Percentiles rank a stretch among this genome's conserved stretches.
Conservation (phyloP, 2,329 filamentous ascomycete species). For the Ceratocystis cubensis region DNA sequence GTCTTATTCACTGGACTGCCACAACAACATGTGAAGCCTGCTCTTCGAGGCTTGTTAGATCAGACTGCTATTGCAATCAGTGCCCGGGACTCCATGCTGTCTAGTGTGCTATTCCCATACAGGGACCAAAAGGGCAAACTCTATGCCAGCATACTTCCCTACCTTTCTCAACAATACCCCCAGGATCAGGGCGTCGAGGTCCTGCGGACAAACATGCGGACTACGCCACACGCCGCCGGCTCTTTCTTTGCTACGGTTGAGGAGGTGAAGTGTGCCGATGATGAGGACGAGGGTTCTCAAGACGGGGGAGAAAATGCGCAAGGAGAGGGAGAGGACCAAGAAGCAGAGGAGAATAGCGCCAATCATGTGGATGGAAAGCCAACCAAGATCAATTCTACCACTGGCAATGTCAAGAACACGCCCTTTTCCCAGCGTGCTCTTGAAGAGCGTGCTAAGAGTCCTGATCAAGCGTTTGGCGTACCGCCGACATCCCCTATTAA, state of each 20-base stretch:
- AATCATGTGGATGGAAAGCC: constrained; percentile 1
- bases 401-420: constrained; percentile 9
- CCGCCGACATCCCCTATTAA: constrained; percentile 28
- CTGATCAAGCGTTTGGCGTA: constrained; percentile 15
- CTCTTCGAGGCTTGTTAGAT: constrained; percentile 63
- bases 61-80: constrained; percentile 63
- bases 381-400: constrained; percentile 19
- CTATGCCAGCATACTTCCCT: constrained; percentile 65
- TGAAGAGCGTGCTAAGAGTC: constrained; percentile 14
- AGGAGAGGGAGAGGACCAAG: constrained; percentile 26
- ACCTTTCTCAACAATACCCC: constrained; percentile 55
- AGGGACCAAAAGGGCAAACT: constrained; percentile 49
- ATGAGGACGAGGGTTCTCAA: constrained; percentile 24
- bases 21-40: constrained; percentile 54
- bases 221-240: constrained; percentile 26
- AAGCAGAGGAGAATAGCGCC: neutral
- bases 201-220: constrained; percentile 47
- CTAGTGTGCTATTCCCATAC: constrained; percentile 70
- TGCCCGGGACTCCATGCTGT: constrained; percentile 60
- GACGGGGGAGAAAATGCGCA: constrained; percentile 31
- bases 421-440: constrained; percentile 12
- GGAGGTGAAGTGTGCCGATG: constrained; percentile 18
- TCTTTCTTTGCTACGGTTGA: constrained; percentile 25
- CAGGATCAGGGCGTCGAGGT: constrained; percentile 57
- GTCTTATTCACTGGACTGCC: constrained; percentile 50